A percentile compares a stretch with the other conserved stretches of the same genome.
phyloP scores from a whole-genome alignment of 768 basidiomycete species.

The Naganishia vishniacii region DNA sequence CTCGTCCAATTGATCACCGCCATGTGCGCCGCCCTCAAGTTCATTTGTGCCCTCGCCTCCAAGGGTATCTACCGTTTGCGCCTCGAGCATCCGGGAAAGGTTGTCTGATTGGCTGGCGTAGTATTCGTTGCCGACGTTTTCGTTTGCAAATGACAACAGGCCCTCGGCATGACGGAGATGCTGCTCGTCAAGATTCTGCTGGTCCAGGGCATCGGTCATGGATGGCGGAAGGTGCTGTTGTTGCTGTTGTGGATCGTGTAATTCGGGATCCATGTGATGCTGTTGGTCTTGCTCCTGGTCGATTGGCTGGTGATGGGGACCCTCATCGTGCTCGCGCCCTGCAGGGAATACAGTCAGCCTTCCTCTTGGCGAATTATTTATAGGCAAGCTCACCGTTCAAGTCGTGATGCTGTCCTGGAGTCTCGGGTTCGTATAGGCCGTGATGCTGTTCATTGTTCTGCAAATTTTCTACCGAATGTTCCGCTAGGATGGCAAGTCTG shows the following conservation, averaged over 20 bases:
- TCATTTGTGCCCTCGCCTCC: slow-evolving; percentile 5
- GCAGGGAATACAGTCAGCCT: background rate
- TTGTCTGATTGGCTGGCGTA: slow-evolving; percentile 19
- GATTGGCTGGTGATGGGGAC: slow-evolving; percentile 1
- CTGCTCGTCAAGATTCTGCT: slow-evolving; percentile 24
- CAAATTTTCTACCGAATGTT: slow-evolving; percentile 22
- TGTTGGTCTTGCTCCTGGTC: slow-evolving; percentile 15
- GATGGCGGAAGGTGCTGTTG: slow-evolving; percentile 20
- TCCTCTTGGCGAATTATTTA: background rate
- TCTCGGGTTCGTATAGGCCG: slow-evolving; percentile 10
- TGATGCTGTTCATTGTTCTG: slow-evolving; percentile 5
- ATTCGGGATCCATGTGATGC: slow-evolving; percentile 22
- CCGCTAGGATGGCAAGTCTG: slow-evolving; percentile 23
- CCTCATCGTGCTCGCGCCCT: slow-evolving; percentile 14
- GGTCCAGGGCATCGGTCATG: slow-evolving; percentile 25
- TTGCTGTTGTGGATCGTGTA: slow-evolving; percentile 3
- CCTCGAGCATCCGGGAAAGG: slow-evolving; percentile 7
- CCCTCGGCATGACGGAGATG: slow-evolving; percentile 24
- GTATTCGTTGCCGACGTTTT: slow-evolving; percentile 5
- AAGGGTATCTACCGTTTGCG: slow-evolving; percentile 15
- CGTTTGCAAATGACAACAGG: slow-evolving; percentile 25
- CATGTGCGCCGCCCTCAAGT: slow-evolving; percentile 11
- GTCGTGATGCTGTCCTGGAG: slow-evolving; percentile 21
- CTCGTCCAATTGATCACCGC: slow-evolving; percentile 16
- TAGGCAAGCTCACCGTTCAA: background rate